Base-by-base conservation (phyloP, 1,284 basidiomycete genomes). In the Rhodotorula sp. region DNA sequence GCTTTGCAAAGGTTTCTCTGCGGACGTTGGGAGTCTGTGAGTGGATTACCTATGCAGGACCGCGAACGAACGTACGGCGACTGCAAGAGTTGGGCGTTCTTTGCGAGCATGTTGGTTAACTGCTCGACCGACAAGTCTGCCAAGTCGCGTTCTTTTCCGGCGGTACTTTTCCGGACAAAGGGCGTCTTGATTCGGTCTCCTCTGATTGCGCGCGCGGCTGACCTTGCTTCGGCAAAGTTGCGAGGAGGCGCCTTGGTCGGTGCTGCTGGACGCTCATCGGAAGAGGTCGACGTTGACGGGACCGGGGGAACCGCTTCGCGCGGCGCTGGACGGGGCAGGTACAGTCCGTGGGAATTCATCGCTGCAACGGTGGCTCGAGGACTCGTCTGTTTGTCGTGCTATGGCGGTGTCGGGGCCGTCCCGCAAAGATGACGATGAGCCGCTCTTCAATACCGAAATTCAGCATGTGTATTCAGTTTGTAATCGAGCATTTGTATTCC, bases 101-200 rank as follows among this genome's bases (percentile, higher is more conserved):
- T 56, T 1, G 60, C 58, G 28, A 67, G 48, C 69, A 72, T 65
- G 50, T 64, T 64, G 12, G 50, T n/a, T 19, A 75, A 60, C 28
- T 75, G 70, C 2, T 72, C 68, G 49, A 61, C n/a, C 2, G 62
- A 43, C 45, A 65, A 58, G 4, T n/a, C 45, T 15, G 43, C 21
- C 49, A 75, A 48, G 56, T 72, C 73, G 26, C 71, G 64, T 23
- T 75, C 73, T 49, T 73, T 73, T 34, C 71, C 71, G 0, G 55
- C 43, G 21, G 28, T 43, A 12, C 38, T 47, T 56, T 59, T 71
- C 52, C 48, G 59, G 26, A 73, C 62, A 56, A 75, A 75, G 5
- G 73, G 73, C 15, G 58, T 59, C 55, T 70, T 75, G 4, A 34
- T 21, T 23, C 49, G 49, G 28, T 72, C 64, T 4, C 55, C 50